Evolutionary conservation across 306 rosid genomes (phyloP).

Genomic region (Cotoneaster glaucophyllus): DNA sequence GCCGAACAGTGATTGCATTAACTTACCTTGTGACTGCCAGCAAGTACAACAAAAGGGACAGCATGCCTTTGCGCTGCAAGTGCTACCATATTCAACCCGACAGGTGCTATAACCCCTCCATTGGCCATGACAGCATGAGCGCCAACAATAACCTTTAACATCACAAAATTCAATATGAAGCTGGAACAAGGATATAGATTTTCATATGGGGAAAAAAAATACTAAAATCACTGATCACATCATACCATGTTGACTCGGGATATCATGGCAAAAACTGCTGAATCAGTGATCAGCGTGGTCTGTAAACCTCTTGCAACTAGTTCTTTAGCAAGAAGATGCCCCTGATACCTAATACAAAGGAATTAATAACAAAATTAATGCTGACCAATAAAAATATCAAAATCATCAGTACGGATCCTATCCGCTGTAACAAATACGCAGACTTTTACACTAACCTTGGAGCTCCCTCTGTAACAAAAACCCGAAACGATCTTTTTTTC

Average conservation of each 20-base stretch:
- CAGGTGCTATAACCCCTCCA: constrained; percentile 93
- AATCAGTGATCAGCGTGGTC: constrained; percentile 75
- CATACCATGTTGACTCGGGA: constrained; percentile 93
- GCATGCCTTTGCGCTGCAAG: constrained; percentile 99
- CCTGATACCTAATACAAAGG: constrained; percentile 61
- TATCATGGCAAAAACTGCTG: constrained; percentile 82
- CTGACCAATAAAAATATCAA: constrained; percentile 11
- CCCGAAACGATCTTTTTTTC: constrained; percentile 88
- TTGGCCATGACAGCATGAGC: constrained; percentile 99
- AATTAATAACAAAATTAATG: not conserved
- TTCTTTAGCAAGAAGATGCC: constrained; percentile 79
- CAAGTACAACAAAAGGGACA: constrained; percentile 95
- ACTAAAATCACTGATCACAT: constrained; percentile 4
- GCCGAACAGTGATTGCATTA: not conserved
- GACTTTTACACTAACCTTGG: constrained; percentile 65
- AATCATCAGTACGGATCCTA: constrained; percentile 4
- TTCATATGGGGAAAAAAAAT: not conserved
- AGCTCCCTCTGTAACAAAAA: constrained; percentile 94
- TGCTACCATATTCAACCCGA: constrained; percentile 95
- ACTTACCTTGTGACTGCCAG: constrained; percentile 95
- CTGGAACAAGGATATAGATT: constrained; percentile 4
- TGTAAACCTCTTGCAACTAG: constrained; percentile 77
- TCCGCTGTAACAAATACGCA: not conserved
- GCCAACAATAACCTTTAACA: constrained; percentile 86
- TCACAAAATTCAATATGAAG: constrained; percentile 20